Conservation (phyloP, 2,329 filamentous ascomycete species). For the Aureobasidium sp. region DNA sequence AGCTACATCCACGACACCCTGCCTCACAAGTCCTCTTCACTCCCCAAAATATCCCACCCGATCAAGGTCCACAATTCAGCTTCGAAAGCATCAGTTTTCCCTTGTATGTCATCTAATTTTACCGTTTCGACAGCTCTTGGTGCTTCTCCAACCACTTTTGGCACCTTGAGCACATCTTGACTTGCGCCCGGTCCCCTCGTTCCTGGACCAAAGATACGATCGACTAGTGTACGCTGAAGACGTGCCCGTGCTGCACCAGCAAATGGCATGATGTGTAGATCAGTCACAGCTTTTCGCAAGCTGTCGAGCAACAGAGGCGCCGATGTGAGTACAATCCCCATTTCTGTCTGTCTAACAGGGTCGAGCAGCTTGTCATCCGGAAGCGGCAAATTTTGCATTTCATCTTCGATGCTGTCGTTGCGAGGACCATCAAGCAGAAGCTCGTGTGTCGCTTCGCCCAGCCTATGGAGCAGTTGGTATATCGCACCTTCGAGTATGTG, state of each 20-base stretch:
- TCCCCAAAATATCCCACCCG: slow-evolving; percentile 48
- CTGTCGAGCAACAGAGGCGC: slow-evolving; percentile 37
- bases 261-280: slow-evolving; percentile 26
- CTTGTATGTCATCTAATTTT: slow-evolving; percentile 32
- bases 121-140: slow-evolving; percentile 21
- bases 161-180: slow-evolving; percentile 32
- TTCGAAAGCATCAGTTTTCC: slow-evolving; percentile 47
- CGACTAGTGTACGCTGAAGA: slow-evolving; percentile 40
- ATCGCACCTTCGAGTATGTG: slow-evolving; percentile 39
- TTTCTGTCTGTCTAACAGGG: slow-evolving; percentile 20
- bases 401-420: slow-evolving; percentile 20
- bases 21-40: slow-evolving; percentile 7
- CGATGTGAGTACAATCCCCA: slow-evolving; percentile 27
- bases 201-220: slow-evolving; percentile 34
- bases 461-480: slow-evolving; percentile 34
- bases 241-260: slow-evolving; percentile 31
- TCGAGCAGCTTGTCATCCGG: slow-evolving; percentile 22
- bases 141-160: slow-evolving; percentile 33
- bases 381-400: slow-evolving; percentile 20
- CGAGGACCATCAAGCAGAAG: slow-evolving; percentile 32
- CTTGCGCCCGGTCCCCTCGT: slow-evolving; percentile 16
- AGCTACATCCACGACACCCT: not conserved
- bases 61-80: slow-evolving; percentile 51
- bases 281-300: slow-evolving; percentile 35
- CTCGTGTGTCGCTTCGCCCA: slow-evolving; percentile 34